These are phyloP conservation scores for Cyberlindnera petersonii DNA, from an alignment of 805 yeast species.

Conservation along the genomic window DNA sequence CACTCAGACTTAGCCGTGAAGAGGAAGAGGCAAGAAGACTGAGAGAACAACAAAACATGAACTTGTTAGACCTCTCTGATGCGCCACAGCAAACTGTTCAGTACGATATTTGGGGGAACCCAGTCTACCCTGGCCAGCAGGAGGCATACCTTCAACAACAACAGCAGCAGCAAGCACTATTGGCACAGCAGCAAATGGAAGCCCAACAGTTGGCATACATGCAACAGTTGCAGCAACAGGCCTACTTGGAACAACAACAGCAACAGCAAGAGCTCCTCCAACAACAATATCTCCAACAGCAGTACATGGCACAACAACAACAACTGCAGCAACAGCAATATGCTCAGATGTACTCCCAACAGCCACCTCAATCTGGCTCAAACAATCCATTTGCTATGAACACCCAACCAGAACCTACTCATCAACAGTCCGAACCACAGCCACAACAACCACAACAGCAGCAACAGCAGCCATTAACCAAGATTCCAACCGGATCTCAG, in stretches of 20 bases:
- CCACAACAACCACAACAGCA: slow-evolving; percentile 33
- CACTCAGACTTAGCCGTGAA: slow-evolving; percentile 67
- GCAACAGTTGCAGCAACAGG: slow-evolving; percentile 19
- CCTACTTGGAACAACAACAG: slow-evolving; percentile 32
- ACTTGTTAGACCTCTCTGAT: slow-evolving; percentile 49
- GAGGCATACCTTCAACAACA: slow-evolving; percentile 18
- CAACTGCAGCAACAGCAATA: slow-evolving; percentile 11
- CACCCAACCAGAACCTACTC: slow-evolving; percentile 4
- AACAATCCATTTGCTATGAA: slow-evolving; percentile 73
- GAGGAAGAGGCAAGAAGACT: slow-evolving; percentile 66
- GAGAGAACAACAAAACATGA: slow-evolving; percentile 39
- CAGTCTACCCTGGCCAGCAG: slow-evolving; percentile 22
- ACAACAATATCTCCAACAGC: slow-evolving; percentile 10
- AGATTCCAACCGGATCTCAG: slow-evolving; percentile 50
- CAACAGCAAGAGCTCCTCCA: slow-evolving; percentile 34
- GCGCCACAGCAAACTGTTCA: slow-evolving; percentile 24
- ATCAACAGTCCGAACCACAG: slow-evolving; percentile 5
- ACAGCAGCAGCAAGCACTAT: slow-evolving; percentile 16
- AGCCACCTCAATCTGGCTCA: slow-evolving; percentile 62
- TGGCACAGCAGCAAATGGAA: slow-evolving; percentile 14
- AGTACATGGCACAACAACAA: slow-evolving; percentile 17
- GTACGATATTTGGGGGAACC: slow-evolving; percentile 29
- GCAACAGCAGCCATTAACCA: slow-evolving; percentile 35
- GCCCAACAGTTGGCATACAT: slow-evolving; percentile 16
- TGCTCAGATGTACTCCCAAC: slow-evolving; percentile 30